Conservation (phyloP, 805 yeast species). For the Lachancea lanzarotensis region DNA sequence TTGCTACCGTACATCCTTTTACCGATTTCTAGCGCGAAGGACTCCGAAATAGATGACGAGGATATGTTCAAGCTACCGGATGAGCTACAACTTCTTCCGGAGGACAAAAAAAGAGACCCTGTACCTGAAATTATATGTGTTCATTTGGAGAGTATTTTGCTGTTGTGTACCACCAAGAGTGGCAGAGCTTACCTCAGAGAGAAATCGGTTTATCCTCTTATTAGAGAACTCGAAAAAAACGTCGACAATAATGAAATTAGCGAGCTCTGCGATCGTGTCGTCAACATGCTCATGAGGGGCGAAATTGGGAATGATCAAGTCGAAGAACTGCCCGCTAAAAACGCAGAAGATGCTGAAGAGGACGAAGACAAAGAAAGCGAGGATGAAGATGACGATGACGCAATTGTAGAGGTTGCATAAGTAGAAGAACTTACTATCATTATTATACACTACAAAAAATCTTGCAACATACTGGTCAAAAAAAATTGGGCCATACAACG, state of each 20-base stretch:
- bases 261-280: conserved; percentile 76
- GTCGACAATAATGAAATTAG: conserved; percentile 42
- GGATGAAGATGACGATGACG: conserved; percentile 19
- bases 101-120: conserved; percentile 74
- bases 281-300: conserved; percentile 89
- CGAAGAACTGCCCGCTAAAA: conserved; percentile 42
- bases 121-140: conserved; percentile 54
- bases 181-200: conserved; percentile 72
- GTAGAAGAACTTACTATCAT: neutral
- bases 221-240: conserved; percentile 77
- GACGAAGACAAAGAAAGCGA: conserved; percentile 19
- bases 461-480: neutral
- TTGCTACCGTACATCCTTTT: conserved; percentile 73
- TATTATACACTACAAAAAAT: neutral
- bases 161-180: conserved; percentile 67
- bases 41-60: conserved; percentile 65
- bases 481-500: neutral
- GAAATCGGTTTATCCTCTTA: conserved; percentile 78
- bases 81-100: conserved; percentile 71
- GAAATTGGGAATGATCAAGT: conserved; percentile 47
- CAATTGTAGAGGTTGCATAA: conserved; percentile 34
- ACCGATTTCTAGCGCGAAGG: conserved; percentile 74
- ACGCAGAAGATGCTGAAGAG: conserved; percentile 45
- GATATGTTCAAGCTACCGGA: conserved; percentile 86
- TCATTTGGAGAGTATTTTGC: conserved; percentile 72